phyloP scores from a whole-genome alignment of 2,329 filamentous ascomycete species.

The Epichloe brachyelytri region DNA sequence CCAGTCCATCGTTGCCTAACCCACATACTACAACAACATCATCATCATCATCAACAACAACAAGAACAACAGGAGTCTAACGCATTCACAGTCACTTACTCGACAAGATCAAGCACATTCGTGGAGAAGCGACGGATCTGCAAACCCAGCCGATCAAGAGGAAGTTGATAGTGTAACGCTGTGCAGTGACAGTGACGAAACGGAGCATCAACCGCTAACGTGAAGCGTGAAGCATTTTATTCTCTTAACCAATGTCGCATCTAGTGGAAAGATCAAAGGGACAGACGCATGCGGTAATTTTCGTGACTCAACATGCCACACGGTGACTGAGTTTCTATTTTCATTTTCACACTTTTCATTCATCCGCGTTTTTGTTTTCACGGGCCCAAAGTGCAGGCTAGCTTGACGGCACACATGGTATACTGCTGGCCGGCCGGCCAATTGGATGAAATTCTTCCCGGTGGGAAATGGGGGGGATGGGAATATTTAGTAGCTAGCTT shows the following conservation, averaged over 20 bases:
- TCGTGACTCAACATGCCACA: too few relatives aligned
- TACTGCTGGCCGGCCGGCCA: too few relatives aligned
- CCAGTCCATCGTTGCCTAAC: slow-evolving; percentile 9
- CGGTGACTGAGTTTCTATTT: too few relatives aligned
- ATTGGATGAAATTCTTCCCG: too few relatives aligned
- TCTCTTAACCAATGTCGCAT: neutral
- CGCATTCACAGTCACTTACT: slow-evolving; percentile 35
- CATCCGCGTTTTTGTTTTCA: too few relatives aligned
- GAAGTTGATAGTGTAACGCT: slow-evolving; percentile 25
- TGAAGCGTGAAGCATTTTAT: neutral
- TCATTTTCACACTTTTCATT: too few relatives aligned
- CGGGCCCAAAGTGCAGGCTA: too few relatives aligned
- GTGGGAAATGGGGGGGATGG: too few relatives aligned
- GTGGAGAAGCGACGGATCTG: slow-evolving; percentile 14
- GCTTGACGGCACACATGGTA: too few relatives aligned
- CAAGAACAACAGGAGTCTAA: slow-evolving; percentile 22
- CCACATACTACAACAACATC: neutral
- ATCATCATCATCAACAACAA: slow-evolving; percentile 9
- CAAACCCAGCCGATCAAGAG: slow-evolving; percentile 32
- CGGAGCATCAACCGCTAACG: neutral
- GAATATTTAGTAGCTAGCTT: too few relatives aligned
- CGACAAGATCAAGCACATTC: slow-evolving; percentile 37
- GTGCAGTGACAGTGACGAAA: neutral
- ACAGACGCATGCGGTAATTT: neutral
- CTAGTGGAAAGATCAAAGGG: neutral